Base-by-base conservation (phyloP, 305 asterid genomes). In the Solanum hybrid region DNA sequence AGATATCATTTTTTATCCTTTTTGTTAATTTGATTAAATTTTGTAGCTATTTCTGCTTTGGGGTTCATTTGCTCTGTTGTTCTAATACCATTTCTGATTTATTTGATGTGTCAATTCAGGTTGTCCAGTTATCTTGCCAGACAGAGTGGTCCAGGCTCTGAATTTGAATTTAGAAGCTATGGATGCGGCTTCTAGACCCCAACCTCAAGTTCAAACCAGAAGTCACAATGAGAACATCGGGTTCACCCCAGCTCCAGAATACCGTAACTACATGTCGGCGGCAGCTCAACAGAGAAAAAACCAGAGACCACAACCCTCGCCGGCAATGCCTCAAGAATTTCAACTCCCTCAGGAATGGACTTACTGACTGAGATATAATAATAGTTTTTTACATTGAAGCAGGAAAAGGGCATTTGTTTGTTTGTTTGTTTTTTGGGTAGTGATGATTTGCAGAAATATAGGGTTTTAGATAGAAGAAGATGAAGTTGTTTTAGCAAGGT, bases 91-190 rank as follows among this genome's bases (percentile, higher is more conserved):
- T 35, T 78, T 5, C 20, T 56, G 10, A 8, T 27, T 31, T 84
- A 10, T 42, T 38, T 40, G 66, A 42, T 24, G n/a, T 51, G 31
- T 38, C 7, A 51, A 51, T 51, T 51, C 31, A 84, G 87, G 87
- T 84, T 84, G 87, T 12, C 91, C 96, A 4, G 96, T 94, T 27
- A 73, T 94, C n/a, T 79, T 96, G 17, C 98, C 98, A 1, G 98
- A 95, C 88, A 90, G 92, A 87, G 98, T 96, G 88, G 96, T 94
- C 87, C 96, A 94, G 17, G 97, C 97, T 29, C 84, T 96, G 91
- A 96, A 96, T 88, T 90, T 94, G 92, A 96, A 96, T 89, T 87
- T 95, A 3, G 94, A 92, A 7, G 69, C 94, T 14, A 79, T 90
- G 73, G 87, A 84, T 31, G 75, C 22, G 0, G 94, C 91, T 27